Conservation (phyloP, 2,329 filamentous ascomycete genomes). For the Lasiodiplodia theobromae region DNA sequence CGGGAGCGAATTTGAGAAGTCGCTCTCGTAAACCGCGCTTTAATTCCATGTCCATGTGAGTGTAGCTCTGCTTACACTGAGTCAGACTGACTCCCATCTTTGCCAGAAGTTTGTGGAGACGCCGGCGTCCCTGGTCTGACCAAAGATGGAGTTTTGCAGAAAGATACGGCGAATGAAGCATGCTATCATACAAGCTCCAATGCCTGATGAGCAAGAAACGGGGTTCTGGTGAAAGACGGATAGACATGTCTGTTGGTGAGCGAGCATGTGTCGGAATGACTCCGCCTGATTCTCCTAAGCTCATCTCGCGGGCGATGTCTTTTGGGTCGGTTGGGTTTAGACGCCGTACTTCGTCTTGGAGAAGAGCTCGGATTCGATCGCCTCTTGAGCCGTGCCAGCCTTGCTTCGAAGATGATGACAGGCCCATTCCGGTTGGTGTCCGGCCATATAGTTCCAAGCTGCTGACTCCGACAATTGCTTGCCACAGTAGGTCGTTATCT, state of each 20-base stretch:
- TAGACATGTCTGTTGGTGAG: constrained; percentile 89
- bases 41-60: constrained; percentile 97
- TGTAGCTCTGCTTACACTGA: constrained; percentile 94
- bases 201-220: constrained; percentile 91
- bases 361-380: constrained; percentile 80
- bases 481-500: constrained; percentile 95
- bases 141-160: constrained; percentile 92
- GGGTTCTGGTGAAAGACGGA: constrained; percentile 91
- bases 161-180: constrained; percentile 96
- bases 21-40: constrained; percentile 87
- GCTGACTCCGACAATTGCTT: constrained; percentile 93
- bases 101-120: constrained; percentile 90
- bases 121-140: constrained; percentile 87
- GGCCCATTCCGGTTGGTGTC: constrained; percentile 78
- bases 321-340: constrained; percentile 78
- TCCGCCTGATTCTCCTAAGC: constrained; percentile 72
- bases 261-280: constrained; percentile 87
- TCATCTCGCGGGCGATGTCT: constrained; percentile 66
- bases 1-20: constrained; percentile 86
- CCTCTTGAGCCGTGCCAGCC: constrained; percentile 85
- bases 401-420: constrained; percentile 61
- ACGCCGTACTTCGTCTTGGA: constrained; percentile 92
- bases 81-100: constrained; percentile 97
- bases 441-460: constrained; percentile 91
- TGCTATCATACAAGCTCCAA: constrained; percentile 98